Percentiles rank a stretch among this genome's conserved stretches.
phyloP scores from a whole-genome alignment of 805 yeast genomes.

The Saccharomyces kudriavzevii region DNA sequence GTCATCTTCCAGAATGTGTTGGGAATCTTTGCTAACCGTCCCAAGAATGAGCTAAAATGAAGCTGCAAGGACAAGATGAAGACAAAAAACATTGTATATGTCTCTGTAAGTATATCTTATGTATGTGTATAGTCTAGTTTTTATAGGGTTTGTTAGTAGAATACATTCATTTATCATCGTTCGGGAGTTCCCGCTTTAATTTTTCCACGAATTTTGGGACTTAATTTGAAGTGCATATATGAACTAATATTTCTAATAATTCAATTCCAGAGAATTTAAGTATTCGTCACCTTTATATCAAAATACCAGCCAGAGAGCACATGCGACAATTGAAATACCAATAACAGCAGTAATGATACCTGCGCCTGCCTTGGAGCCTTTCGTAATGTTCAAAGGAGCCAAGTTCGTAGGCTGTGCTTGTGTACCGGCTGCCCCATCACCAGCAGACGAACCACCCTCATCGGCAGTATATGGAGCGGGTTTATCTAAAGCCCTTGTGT shows the following conservation, averaged over 20 bases:
- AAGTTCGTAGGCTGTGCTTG: constrained; percentile 32
- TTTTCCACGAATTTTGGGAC: background rate
- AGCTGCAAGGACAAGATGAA: background rate
- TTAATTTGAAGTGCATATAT: background rate
- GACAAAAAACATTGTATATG: background rate
- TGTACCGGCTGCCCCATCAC: constrained; percentile 64
- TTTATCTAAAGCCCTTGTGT: constrained; percentile 29
- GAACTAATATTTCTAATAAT: background rate
- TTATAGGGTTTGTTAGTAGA: background rate
- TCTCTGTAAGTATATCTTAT: background rate
- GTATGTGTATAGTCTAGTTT: background rate
- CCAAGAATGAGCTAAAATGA: background rate
- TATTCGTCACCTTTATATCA: constrained; percentile 6
- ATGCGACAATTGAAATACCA: constrained; percentile 38
- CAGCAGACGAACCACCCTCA: constrained; percentile 64
- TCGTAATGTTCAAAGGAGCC: constrained; percentile 36
- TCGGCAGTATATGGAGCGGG: constrained; percentile 55
- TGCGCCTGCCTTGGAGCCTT: constrained; percentile 59
- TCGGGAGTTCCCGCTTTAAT: background rate
- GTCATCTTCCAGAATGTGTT: background rate
- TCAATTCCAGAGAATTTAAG: background rate
- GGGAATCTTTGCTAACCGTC: background rate
- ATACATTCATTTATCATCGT: background rate
- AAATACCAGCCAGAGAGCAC: constrained; percentile 39
- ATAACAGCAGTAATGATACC: constrained; percentile 54